Percentiles rank a stretch among this genome's conserved stretches.
These are phyloP conservation scores for Aspergillus steynii DNA, from an alignment of 495 filamentous ascomycete genomes.

Conservation along the genomic window DNA sequence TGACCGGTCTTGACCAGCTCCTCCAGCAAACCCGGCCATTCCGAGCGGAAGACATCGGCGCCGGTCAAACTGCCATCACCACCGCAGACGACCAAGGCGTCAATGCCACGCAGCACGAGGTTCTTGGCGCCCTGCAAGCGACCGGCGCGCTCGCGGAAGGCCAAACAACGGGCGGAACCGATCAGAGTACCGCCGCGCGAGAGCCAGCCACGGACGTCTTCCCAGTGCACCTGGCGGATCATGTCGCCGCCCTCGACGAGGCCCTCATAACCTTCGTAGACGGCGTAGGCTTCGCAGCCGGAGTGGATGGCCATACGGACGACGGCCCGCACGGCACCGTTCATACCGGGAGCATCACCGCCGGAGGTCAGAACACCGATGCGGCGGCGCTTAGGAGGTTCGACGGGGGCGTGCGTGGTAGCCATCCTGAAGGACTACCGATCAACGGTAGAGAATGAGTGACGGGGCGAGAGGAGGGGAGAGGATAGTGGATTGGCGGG, in stretches of 20 bases:
- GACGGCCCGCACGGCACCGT: slow-evolving; percentile 88
- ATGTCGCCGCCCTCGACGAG: slow-evolving; percentile 85
- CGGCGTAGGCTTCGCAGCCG: slow-evolving; percentile 82
- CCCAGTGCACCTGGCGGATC: slow-evolving; percentile 86
- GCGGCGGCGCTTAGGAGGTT: slow-evolving; percentile 64
- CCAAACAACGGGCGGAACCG: slow-evolving; percentile 87
- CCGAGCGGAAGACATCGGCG: slow-evolving; percentile 86
- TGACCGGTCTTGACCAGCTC: slow-evolving; percentile 75
- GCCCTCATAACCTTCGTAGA: slow-evolving; percentile 96
- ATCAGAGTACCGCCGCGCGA: slow-evolving; percentile 96
- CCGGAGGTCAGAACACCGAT: slow-evolving; percentile 97
- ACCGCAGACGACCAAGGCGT: slow-evolving; percentile 94
- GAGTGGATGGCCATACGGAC: slow-evolving; percentile 88
- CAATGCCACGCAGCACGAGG: slow-evolving; percentile 87
- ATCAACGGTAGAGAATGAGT: slow-evolving; percentile 15
- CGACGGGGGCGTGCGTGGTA: slow-evolving; percentile 31
- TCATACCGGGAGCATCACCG: slow-evolving; percentile 98
- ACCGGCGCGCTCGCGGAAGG: slow-evolving; percentile 83
- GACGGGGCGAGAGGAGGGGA: slow-evolving; percentile 9
- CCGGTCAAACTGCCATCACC: slow-evolving; percentile 97
- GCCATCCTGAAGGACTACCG: slow-evolving; percentile 33
- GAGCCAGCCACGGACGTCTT: slow-evolving; percentile 92
- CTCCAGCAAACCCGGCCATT: slow-evolving; percentile 84
- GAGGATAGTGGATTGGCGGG: background rate
- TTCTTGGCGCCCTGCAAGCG: slow-evolving; percentile 87